phyloP scores from a whole-genome alignment of 1,139 yeast genomes.

The Geotrichum candidum region DNA sequence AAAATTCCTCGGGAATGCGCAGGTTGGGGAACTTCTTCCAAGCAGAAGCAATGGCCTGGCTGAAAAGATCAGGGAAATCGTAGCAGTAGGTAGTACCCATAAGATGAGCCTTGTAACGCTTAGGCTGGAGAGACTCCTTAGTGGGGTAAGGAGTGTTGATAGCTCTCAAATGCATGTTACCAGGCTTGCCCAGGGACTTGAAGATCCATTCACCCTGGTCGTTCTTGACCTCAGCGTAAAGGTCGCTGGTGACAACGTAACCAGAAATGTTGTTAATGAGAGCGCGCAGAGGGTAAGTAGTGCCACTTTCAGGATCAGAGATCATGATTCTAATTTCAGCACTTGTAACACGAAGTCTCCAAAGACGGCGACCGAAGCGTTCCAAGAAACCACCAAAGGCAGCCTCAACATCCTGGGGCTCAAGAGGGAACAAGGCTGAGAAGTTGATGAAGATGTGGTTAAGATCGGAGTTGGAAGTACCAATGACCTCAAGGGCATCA shows the following conservation, averaged over 20 bases:
- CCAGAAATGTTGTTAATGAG: slow-evolving; percentile 94
- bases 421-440: slow-evolving; percentile 87
- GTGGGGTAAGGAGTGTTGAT: slow-evolving; percentile 95
- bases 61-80: slow-evolving; percentile 97
- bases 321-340: slow-evolving; percentile 97
- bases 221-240: slow-evolving; percentile 90
- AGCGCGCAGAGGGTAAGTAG: slow-evolving; percentile 90
- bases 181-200: slow-evolving; percentile 79
- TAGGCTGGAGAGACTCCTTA: slow-evolving; percentile 96
- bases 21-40: slow-evolving; percentile 58
- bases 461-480: slow-evolving; percentile 89
- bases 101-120: slow-evolving; percentile 95
- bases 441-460: slow-evolving; percentile 95
- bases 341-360: slow-evolving; percentile 94
- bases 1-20: slow-evolving; percentile 71
- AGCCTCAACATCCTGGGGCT: slow-evolving; percentile 93
- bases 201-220: slow-evolving; percentile 93
- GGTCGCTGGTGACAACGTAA: slow-evolving; percentile 90
- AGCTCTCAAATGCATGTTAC: slow-evolving; percentile 94
- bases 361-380: slow-evolving; percentile 91
- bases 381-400: slow-evolving; percentile 97
- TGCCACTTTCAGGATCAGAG: slow-evolving; percentile 77
- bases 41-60: slow-evolving; percentile 78
- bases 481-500: slow-evolving; percentile 91
- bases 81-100: slow-evolving; percentile 98